Evolutionary conservation across 805 yeast genomes (phyloP).

Genomic region (Spathaspora hagerdaliae): DNA sequence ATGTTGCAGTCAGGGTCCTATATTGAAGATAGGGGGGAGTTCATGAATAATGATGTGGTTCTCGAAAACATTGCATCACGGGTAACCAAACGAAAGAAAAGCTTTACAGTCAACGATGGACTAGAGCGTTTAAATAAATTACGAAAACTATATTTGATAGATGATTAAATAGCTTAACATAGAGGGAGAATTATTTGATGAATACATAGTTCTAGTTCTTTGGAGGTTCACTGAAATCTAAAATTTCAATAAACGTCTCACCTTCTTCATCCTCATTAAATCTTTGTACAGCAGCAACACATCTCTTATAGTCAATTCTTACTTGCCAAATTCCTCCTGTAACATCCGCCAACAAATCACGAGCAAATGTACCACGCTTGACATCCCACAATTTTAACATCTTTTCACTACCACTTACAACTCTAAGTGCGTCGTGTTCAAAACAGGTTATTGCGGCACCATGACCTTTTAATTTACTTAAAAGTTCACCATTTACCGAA

Average conservation of each 20-base stretch:
- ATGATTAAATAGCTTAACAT: slow-evolving; percentile 2
- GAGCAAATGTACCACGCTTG: slow-evolving; percentile 67
- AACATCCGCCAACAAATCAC: slow-evolving; percentile 69
- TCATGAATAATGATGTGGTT: slow-evolving; percentile 3
- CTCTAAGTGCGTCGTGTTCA: slow-evolving; percentile 77
- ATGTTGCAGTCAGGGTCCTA: slow-evolving; percentile 16
- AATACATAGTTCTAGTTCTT: not conserved
- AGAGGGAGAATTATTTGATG: too few species aligned
- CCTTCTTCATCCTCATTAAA: slow-evolving; percentile 44
- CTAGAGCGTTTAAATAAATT: slow-evolving; percentile 30
- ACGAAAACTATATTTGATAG: slow-evolving; percentile 28
- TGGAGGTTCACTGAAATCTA: slow-evolving; percentile 63
- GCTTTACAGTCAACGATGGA: slow-evolving; percentile 29
- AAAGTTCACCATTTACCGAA: slow-evolving; percentile 66
- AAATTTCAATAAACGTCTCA: slow-evolving; percentile 74
- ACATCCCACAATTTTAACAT: slow-evolving; percentile 88
- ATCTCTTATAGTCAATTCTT: slow-evolving; percentile 72
- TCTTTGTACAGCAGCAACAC: slow-evolving; percentile 87
- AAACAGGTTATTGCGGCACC: slow-evolving; percentile 89
- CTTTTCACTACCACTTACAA: slow-evolving; percentile 86
- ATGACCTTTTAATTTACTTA: slow-evolving; percentile 74
- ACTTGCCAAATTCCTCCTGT: slow-evolving; percentile 95
- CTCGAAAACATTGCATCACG: slow-evolving; percentile 2
- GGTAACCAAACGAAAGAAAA: slow-evolving; percentile 13
- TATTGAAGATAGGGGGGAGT: slow-evolving; percentile 25